Base-by-base conservation (phyloP, 2,329 filamentous ascomycete species). In the Clonostachys chloroleuca region DNA sequence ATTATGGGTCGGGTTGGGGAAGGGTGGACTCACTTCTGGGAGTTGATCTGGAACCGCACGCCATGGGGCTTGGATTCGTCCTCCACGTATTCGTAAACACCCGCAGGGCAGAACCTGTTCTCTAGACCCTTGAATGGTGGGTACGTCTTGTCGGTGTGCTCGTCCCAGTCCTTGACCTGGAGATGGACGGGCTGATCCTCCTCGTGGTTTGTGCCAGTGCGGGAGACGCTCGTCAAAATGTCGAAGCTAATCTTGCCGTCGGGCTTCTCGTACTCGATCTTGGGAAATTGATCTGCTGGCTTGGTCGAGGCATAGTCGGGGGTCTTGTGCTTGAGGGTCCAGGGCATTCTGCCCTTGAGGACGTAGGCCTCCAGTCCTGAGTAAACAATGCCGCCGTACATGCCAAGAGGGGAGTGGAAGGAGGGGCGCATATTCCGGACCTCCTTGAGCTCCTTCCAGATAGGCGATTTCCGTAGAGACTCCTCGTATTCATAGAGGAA, bases 381-480 rank as follows among this genome's bases (percentile, higher is more conserved):
- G 72, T 97, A 99, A 59, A 92, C 62, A 53, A 99, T 78, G 46
- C 94, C 92, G 53, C 94, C 94, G 62, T 90, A 94, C 43, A 97
- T 71, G 43, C 92, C 92, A 1, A 99, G 78, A 3, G 90, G 86
- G 4, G 74, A 84, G 69, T 95, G 88, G 80, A 99, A 99, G 0
- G 91, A 92, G 0, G 94, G 94, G 5, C 94, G 86, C 84, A 99
- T 96, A 71, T 99, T 99, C 62, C 94, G 90, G 51, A 99, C 94
- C 66, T 94, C 86, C 63, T 89, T 89, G 49, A 99, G 78, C 66
- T 99, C 94, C 62, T 87, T 88, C 92, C 92, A 97, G 66, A 99
- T 95, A 52, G 76, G 80, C 37, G 90, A 95, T 49, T 87, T 82
- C 49, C 92, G 87, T 44, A 99, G 81, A 46, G 87, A 78, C 57